Percentiles rank a stretch among this genome's conserved stretches.
Evolutionary conservation across 2,329 filamentous ascomycete species (phyloP).

Genomic region (Diplodia mutila): DNA sequence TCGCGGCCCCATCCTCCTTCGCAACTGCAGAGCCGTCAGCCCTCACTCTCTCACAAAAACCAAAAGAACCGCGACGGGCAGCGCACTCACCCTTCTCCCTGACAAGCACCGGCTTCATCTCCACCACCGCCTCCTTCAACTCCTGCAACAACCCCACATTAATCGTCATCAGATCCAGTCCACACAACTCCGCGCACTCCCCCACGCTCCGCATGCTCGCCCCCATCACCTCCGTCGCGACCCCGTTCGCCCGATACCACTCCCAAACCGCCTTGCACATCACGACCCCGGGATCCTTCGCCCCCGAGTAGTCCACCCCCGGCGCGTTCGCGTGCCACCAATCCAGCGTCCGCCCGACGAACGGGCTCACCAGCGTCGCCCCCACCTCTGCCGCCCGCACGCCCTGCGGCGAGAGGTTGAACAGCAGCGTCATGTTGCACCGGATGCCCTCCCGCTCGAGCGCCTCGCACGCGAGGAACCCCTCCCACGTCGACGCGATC

Average conservation of each 20-base stretch:
- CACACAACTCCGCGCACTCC: constrained; percentile 63
- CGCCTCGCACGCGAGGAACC: constrained; percentile 61
- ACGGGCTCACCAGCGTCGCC: constrained; percentile 66
- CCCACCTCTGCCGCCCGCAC: constrained; percentile 60
- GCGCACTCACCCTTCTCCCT: constrained; percentile 5
- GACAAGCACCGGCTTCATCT: constrained; percentile 4
- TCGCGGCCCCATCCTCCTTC: neutral
- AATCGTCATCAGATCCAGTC: constrained; percentile 63
- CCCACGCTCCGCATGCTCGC: constrained; percentile 61
- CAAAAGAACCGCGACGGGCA: too few relatives aligned
- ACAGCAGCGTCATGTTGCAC: constrained; percentile 66
- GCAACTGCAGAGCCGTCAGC: neutral
- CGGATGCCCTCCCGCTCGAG: constrained; percentile 59
- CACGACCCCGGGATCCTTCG: constrained; percentile 53
- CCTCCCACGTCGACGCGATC: constrained; percentile 66
- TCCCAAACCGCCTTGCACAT: constrained; percentile 55
- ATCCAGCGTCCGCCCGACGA: constrained; percentile 14
- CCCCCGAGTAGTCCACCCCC: constrained; percentile 54
- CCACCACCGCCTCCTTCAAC: constrained; percentile 29
- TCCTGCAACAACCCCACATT: constrained; percentile 55
- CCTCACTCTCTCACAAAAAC: neutral
- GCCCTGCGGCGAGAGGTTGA: constrained; percentile 62
- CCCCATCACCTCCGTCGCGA: constrained; percentile 57
- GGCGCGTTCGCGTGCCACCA: constrained; percentile 62
- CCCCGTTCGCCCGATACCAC: constrained; percentile 52